Conservation (phyloP, 225 moss, liverwort and hornwort genomes). For the Straminergon stramineum region DNA sequence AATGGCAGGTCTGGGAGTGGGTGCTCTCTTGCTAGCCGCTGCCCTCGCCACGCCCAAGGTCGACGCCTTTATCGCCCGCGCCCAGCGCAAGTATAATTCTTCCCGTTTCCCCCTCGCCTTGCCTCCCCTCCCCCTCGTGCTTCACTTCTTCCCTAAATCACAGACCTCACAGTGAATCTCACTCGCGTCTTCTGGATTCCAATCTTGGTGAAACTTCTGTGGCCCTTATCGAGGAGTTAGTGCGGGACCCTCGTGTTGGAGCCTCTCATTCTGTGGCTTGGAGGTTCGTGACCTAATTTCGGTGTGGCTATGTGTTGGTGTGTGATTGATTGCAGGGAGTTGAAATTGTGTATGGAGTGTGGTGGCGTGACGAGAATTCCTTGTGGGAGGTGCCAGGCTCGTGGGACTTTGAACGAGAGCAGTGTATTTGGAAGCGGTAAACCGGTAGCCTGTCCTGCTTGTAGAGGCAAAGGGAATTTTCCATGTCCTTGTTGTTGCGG, state of each 20-base stretch:
- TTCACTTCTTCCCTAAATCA: not conserved
- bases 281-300: not conserved
- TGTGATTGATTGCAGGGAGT: not conserved
- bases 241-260: not conserved
- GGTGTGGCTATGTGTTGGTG: not conserved
- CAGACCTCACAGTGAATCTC: not conserved
- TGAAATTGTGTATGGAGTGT: constrained; percentile 63
- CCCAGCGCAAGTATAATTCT: constrained; percentile 40
- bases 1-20: constrained; percentile 65
- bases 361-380: constrained; percentile 67
- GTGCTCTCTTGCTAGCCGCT: constrained; percentile 49
- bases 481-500: constrained; percentile 46
- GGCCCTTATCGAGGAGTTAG: not conserved
- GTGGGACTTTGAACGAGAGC: constrained; percentile 25
- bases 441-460: constrained; percentile 32
- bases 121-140: not conserved
- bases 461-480: constrained; percentile 64
- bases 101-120: not conserved
- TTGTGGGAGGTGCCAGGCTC: constrained; percentile 53
- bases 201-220: not conserved
- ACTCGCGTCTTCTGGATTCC: not conserved
- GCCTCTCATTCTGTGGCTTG: not conserved
- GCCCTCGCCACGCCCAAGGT: constrained; percentile 68
- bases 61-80: constrained; percentile 61
- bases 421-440: not conserved